A percentile compares a stretch with the other conserved stretches of the same genome.
Evolutionary conservation across 148 eudicot genomes (phyloP).

Genomic region (Linanthus parryae): DNA sequence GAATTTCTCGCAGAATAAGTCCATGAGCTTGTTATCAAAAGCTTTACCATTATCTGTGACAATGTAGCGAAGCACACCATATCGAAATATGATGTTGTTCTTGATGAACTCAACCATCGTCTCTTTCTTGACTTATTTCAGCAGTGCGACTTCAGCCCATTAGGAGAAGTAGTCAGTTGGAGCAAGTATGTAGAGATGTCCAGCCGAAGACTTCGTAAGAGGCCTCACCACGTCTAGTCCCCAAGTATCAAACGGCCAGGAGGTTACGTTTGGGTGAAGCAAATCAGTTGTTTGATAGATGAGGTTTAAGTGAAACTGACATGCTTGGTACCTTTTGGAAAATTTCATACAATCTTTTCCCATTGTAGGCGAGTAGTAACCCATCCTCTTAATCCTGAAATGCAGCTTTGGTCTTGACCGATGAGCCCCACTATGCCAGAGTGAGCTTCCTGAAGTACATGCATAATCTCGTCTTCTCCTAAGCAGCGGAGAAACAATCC

Average conservation of each 20-base stretch:
- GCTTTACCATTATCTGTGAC: not conserved
- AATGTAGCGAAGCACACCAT: not conserved
- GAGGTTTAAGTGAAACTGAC: too few relatives aligned
- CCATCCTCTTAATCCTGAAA: not conserved
- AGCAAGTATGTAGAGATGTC: not conserved
- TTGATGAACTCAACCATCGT: not conserved
- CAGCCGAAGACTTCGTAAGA: not conserved
- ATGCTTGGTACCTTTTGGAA: not conserved
- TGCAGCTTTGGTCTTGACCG: not conserved
- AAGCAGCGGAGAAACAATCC: not conserved
- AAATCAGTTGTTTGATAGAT: not conserved
- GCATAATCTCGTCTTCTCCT: not conserved
- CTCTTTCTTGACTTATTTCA: not conserved
- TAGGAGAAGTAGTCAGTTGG: not conserved
- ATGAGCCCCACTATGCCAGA: not conserved
- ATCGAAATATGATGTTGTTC: not conserved
- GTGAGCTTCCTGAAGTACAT: not conserved
- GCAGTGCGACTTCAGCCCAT: not conserved
- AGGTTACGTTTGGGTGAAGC: not conserved
- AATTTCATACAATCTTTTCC: not conserved
- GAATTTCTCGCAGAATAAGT: not conserved
- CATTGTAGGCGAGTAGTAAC: not conserved
- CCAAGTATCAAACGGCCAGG: not conserved
- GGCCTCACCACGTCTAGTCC: not conserved
- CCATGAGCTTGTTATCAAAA: not conserved